Evolutionary conservation across 1,284 basidiomycete species (phyloP).

Genomic region (Austroboletus rostrupii): DNA sequence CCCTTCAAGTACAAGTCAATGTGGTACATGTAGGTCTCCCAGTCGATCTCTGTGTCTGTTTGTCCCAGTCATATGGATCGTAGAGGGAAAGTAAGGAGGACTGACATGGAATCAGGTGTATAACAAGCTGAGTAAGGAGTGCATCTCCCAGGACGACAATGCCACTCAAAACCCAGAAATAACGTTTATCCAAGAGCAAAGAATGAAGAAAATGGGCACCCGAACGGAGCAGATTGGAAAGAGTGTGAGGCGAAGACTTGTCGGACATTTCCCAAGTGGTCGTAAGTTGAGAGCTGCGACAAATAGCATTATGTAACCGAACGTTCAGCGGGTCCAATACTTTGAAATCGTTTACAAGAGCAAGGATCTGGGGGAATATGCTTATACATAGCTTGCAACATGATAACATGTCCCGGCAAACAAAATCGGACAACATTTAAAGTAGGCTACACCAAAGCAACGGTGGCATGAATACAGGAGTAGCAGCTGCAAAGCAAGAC

Average conservation of each 20-base stretch:
- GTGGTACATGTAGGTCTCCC: slow-evolving; percentile 90
- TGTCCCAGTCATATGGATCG: slow-evolving; percentile 12
- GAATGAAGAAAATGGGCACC: slow-evolving; percentile 10
- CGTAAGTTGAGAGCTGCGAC: neutral
- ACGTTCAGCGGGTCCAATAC: too few species aligned
- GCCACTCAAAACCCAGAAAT: slow-evolving; percentile 63
- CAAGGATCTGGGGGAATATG: slow-evolving; percentile 1
- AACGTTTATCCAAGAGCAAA: slow-evolving; percentile 50
- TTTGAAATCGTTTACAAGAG: slow-evolving; percentile 7
- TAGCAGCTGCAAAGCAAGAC: slow-evolving; percentile 2
- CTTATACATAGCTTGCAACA: slow-evolving; percentile 18
- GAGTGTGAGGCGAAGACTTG: neutral
- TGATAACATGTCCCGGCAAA: slow-evolving; percentile 4
- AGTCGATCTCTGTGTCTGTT: slow-evolving; percentile 98
- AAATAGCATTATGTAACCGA: neutral
- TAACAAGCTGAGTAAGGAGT: slow-evolving; percentile 71
- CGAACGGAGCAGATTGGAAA: slow-evolving; percentile 4
- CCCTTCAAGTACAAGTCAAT: slow-evolving; percentile 77
- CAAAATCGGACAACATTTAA: slow-evolving; percentile 6
- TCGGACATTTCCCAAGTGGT: slow-evolving; percentile 19
- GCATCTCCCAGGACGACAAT: slow-evolving; percentile 72
- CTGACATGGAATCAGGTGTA: slow-evolving; percentile 79
- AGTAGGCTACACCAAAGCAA: slow-evolving; percentile 1
- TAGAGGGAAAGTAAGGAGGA: slow-evolving; percentile 13
- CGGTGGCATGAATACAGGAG: slow-evolving; percentile 2